A percentile compares a stretch with the other conserved stretches of the same genome.
These are phyloP conservation scores for Nicotiana otophora DNA, from an alignment of 257 asterid genomes.

Conservation along the genomic window DNA sequence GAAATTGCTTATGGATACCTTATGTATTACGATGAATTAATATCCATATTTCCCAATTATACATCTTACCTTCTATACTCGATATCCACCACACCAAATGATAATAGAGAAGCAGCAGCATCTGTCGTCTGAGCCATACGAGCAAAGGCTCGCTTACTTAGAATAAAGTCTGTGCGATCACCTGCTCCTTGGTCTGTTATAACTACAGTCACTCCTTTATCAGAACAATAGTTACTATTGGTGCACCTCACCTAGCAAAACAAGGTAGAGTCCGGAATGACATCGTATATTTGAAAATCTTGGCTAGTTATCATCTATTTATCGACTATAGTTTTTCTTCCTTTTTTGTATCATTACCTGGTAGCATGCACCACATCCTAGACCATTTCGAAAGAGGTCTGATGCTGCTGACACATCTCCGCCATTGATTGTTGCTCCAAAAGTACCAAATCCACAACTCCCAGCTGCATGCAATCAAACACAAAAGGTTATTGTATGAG, in stretches of 20 bases:
- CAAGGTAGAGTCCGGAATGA: background rate
- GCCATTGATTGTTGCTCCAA: slow-evolving; percentile 66
- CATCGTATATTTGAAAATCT: background rate
- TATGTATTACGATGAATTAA: background rate
- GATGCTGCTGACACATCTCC: slow-evolving; percentile 84
- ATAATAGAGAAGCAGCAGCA: slow-evolving; percentile 51
- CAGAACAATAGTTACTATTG: slow-evolving; percentile 50
- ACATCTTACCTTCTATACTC: slow-evolving; percentile 53
- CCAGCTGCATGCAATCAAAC: slow-evolving; percentile 48
- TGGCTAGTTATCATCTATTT: background rate
- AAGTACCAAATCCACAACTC: slow-evolving; percentile 60
- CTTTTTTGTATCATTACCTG: slow-evolving; percentile 39
- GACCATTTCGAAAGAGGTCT: slow-evolving; percentile 58
- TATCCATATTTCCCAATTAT: too few relatives aligned
- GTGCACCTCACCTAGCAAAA: slow-evolving; percentile 65
- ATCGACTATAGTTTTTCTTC: background rate
- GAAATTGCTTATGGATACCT: background rate
- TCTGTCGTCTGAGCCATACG: slow-evolving; percentile 66
- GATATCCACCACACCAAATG: slow-evolving; percentile 53
- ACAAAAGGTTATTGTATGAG: background rate
- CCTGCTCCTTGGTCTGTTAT: slow-evolving; percentile 71
- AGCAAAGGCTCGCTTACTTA: slow-evolving; percentile 62
- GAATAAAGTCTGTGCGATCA: slow-evolving; percentile 60
- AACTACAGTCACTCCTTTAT: slow-evolving; percentile 56
- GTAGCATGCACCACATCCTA: slow-evolving; percentile 84